These are phyloP conservation scores for Bryoerythrophyllum caledonicum DNA, from an alignment of 225 moss, liverwort and hornwort species.

Conservation along the genomic window DNA sequence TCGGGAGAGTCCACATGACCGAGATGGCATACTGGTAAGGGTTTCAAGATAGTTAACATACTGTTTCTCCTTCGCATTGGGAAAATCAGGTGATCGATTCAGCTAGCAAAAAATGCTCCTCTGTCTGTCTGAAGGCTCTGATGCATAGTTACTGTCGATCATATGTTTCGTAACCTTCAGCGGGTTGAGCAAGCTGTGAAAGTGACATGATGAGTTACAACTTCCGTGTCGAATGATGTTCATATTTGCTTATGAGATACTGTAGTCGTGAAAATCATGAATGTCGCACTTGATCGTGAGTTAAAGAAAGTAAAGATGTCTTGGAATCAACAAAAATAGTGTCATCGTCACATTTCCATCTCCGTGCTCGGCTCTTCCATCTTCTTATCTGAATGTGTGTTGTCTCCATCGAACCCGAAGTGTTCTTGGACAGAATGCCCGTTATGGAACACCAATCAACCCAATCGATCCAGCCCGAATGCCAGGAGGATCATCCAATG, in stretches of 20 bases:
- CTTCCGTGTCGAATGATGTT: too few relatives aligned
- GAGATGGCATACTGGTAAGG: slow-evolving; percentile 97
- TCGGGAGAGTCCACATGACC: slow-evolving; percentile 89
- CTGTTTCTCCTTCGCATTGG: slow-evolving; percentile 13
- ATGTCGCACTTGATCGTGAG: too few relatives aligned
- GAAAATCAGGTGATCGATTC: neutral
- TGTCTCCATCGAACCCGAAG: slow-evolving; percentile 39
- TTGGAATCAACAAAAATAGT: neutral
- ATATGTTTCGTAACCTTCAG: too few relatives aligned
- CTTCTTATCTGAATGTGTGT: slow-evolving; percentile 17
- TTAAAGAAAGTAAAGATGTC: slow-evolving; percentile 7
- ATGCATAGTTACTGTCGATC: neutral
- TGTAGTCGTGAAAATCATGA: neutral
- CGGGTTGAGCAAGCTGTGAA: too few relatives aligned
- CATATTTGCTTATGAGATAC: too few relatives aligned
- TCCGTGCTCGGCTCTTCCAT: slow-evolving; percentile 12
- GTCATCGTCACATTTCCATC: neutral
- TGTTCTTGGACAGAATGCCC: slow-evolving; percentile 75
- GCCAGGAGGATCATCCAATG: slow-evolving; percentile 92
- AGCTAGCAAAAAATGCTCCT: neutral
- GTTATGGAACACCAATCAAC: slow-evolving; percentile 87
- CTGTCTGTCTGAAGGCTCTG: neutral
- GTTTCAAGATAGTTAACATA: neutral
- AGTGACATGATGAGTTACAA: too few relatives aligned
- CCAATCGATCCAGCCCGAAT: slow-evolving; percentile 65